These are phyloP conservation scores for Penicillium brasilianum DNA, from an alignment of 2,329 filamentous ascomycete genomes.

Conservation along the genomic window DNA sequence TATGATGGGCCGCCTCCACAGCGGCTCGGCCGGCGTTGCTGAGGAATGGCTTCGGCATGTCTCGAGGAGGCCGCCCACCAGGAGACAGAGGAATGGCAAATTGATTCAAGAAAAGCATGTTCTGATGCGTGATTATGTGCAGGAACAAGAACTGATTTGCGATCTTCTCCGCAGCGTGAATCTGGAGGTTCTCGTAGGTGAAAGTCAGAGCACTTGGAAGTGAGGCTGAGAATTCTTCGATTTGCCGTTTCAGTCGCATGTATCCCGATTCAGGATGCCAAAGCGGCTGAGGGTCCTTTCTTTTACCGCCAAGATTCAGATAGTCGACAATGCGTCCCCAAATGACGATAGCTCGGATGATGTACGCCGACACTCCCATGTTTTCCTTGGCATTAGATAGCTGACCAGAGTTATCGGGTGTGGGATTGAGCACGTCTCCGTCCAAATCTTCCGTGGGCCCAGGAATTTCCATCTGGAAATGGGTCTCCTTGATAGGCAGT, in stretches of 20 bases:
- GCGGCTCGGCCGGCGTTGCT: conserved; percentile 75
- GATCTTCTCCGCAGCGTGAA: conserved; percentile 81
- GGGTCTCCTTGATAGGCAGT: conserved; percentile 85
- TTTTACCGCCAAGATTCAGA: conserved; percentile 85
- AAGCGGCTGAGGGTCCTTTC: conserved; percentile 75
- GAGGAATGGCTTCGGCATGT: conserved; percentile 78
- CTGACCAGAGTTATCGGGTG: conserved; percentile 67
- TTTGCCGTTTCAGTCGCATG: conserved; percentile 69
- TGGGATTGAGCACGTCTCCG: conserved; percentile 69
- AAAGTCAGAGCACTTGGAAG: conserved; percentile 77
- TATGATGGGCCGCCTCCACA: conserved; percentile 81
- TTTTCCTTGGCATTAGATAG: conserved; percentile 73
- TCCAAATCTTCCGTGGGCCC: conserved; percentile 83
- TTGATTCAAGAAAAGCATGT: conserved; percentile 85
- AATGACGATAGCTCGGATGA: conserved; percentile 80
- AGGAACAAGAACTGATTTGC: conserved; percentile 92
- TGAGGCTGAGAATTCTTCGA: conserved; percentile 69
- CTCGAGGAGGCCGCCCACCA: conserved; percentile 66
- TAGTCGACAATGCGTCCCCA: conserved; percentile 93
- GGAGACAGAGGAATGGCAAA: conserved; percentile 77
- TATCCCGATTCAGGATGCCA: conserved; percentile 85
- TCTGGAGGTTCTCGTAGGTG: conserved; percentile 78
- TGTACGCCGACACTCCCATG: conserved; percentile 93
- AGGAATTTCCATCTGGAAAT: conserved; percentile 89
- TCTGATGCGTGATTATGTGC: conserved; percentile 88